These are phyloP conservation scores for Syzygium aromaticum DNA, from an alignment of 345 rosid species.

Conservation along the genomic window DNA sequence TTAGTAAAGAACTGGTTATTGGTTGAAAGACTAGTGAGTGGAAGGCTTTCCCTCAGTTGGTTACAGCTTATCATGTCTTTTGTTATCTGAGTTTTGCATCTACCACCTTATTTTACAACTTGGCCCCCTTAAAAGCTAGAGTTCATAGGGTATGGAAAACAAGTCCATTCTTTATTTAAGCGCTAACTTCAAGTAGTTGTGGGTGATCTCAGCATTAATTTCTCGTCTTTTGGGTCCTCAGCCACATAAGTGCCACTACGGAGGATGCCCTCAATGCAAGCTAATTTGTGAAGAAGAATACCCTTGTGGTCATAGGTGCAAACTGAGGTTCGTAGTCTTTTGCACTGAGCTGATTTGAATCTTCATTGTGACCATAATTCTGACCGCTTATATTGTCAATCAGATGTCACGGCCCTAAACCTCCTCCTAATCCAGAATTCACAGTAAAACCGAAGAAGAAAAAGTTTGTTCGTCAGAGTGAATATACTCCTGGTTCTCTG, in stretches of 20 bases:
- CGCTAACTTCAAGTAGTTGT: not conserved
- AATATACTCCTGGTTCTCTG: slow-evolving; percentile 65
- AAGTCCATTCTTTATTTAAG: not conserved
- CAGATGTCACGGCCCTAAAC: slow-evolving; percentile 87
- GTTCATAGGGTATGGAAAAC: not conserved
- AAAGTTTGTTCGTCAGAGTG: slow-evolving; percentile 44
- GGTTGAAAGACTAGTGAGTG: not conserved
- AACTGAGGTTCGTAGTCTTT: slow-evolving; percentile 43
- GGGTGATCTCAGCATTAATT: not conserved
- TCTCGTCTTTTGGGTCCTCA: slow-evolving; percentile 21
- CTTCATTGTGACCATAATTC: not conserved
- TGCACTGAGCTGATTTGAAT: not conserved
- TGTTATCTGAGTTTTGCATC: not conserved
- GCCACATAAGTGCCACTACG: slow-evolving; percentile 93
- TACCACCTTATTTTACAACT: not conserved
- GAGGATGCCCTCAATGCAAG: slow-evolving; percentile 81
- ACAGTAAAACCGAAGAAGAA: slow-evolving; percentile 74
- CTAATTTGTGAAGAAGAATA: slow-evolving; percentile 76
- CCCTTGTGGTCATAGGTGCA: slow-evolving; percentile 81
- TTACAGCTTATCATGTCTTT: not conserved
- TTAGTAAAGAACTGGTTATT: not conserved
- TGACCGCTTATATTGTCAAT: not conserved
- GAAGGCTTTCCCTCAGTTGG: not conserved
- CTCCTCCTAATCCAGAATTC: slow-evolving; percentile 84
- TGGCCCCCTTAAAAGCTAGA: not conserved